A percentile compares a stretch with the other conserved stretches of the same genome.
These are phyloP conservation scores for Zoysia japonica DNA, from an alignment of 176 grass and related monocot species.

Conservation along the genomic window DNA sequence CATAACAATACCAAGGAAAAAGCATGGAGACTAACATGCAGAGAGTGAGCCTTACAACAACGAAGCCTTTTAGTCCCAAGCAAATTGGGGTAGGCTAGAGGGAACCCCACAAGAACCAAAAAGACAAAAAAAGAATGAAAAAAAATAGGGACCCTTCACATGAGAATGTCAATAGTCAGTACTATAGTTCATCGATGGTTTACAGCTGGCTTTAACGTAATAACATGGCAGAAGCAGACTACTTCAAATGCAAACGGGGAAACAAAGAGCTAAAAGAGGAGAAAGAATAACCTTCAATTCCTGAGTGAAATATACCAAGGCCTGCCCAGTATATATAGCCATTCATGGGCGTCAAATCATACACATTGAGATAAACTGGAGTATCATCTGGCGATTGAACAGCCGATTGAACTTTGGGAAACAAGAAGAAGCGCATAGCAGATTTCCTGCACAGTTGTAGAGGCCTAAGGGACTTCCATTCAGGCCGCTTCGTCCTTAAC, in stretches of 20 bases:
- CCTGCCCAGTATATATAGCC: constrained; percentile 94
- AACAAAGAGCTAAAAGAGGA: neutral
- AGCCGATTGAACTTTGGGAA: constrained; percentile 74
- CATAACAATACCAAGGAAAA: neutral
- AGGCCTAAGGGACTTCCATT: constrained; percentile 92
- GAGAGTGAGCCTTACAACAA: neutral
- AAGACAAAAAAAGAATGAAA: too few species aligned
- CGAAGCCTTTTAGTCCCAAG: too few species aligned
- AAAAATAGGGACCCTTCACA: too few species aligned
- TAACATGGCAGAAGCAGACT: neutral
- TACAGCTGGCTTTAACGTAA: neutral
- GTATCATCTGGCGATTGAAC: constrained; percentile 62
- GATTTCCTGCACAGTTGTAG: constrained; percentile 71
- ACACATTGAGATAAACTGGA: constrained; percentile 97
- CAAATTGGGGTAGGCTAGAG: too few species aligned
- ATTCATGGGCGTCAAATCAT: constrained; percentile 96
- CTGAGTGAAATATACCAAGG: constrained; percentile 95
- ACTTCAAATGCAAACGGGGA: neutral
- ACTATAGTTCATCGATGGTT: neutral
- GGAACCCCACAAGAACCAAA: too few species aligned
- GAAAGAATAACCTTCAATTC: constrained; percentile 79
- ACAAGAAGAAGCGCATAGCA: constrained; percentile 67
- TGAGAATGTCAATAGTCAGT: neutral
- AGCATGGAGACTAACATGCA: neutral
- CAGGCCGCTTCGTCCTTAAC: constrained; percentile 67